Evolutionary conservation across 768 basidiomycete genomes (phyloP), one percentile per base, ranked within the genome.

Genomic region (Serendipita sp.): DNA sequence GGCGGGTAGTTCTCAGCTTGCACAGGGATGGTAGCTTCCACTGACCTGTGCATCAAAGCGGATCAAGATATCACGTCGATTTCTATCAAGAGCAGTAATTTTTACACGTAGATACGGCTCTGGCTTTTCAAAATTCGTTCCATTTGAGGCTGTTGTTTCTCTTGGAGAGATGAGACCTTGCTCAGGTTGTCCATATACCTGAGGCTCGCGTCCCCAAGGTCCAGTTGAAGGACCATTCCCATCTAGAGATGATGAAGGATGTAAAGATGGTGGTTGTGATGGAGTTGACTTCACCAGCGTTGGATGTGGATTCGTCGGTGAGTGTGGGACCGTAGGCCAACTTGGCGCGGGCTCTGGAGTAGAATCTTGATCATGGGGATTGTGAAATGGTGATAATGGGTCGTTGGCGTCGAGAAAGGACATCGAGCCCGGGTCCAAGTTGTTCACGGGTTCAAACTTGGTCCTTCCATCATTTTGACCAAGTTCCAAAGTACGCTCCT

Each of bases 41-140:
- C 81, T 69, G 70, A 94, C 95, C 81, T 95, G 91, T 15, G 92
- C 93, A 74, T 99, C 96, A 67, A 99, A 83, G 72, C 91, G 86
- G 72, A 99, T 80, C 72, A 97, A 82, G 67, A 96, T 86, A 71
- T 99, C 96, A 70, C 94, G 81, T 74, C 92, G 80, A 78, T 98
- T 97, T 75, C 96, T 82, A 75, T 99, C 96, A 71, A 99, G 73
- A 13, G 86, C 89, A 16, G 89, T 88, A 67, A 99, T 88, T 71
- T 91, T 80, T 54, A 95, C 89, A 71, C 91, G 80, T 66, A 99
- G 79, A 74, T 91, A 96, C 30, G 89, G 89, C 69, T 88, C 89
- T 34, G 75, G 77, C 75, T 81, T 87, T 77, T 91, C 90, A 68
- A 81, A 87, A 66, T 78, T 84, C 36, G 76, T 72, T 3, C 90